phyloP scores from a whole-genome alignment of 1,139 yeast genomes.

The Kurtzmaniella natalensis region DNA sequence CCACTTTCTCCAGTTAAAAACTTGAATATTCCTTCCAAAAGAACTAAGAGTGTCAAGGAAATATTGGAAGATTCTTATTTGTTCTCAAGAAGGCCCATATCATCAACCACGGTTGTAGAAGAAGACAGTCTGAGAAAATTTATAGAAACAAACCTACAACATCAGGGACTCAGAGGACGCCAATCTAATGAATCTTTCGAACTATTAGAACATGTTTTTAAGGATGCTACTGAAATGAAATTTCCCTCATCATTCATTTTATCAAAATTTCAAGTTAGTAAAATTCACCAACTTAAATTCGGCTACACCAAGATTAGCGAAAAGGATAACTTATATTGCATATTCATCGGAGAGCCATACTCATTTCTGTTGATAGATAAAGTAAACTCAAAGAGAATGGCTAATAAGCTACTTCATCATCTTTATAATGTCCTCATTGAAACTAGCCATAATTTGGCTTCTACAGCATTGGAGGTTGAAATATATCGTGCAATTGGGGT shows the following conservation, averaged over 20 bases:
- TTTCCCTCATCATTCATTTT: conserved; percentile 15
- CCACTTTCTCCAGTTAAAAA: no score
- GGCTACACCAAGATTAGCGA: conserved; percentile 20
- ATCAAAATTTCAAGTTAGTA: conserved; percentile 16
- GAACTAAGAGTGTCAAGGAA: conserved; percentile 8
- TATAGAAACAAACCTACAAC: no score
- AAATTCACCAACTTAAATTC: conserved; percentile 17
- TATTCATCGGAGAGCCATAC: conserved; percentile 18
- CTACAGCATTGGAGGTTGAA: conserved; percentile 9
- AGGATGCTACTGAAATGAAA: conserved; percentile 2
- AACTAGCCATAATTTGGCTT: conserved; percentile 2
- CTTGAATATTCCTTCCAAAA: no score
- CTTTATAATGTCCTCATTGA: conserved; percentile 13
- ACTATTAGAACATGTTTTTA: no score
- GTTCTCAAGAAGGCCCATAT: conserved; percentile 28
- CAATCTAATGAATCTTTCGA: no score
- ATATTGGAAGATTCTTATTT: conserved; percentile 13
- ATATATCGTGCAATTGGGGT: conserved; percentile 19
- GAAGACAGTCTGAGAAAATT: conserved; percentile 28
- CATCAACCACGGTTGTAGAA: conserved; percentile 32
- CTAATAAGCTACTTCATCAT: conserved; percentile 16
- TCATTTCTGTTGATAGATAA: conserved; percentile 24
- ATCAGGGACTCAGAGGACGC: no score
- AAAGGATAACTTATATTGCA: conserved; percentile 17
- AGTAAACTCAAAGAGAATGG: conserved; percentile 14